A percentile compares a stretch with the other conserved stretches of the same genome.
Conservation (phyloP, 768 basidiomycete genomes). For the Russula olivacea region DNA sequence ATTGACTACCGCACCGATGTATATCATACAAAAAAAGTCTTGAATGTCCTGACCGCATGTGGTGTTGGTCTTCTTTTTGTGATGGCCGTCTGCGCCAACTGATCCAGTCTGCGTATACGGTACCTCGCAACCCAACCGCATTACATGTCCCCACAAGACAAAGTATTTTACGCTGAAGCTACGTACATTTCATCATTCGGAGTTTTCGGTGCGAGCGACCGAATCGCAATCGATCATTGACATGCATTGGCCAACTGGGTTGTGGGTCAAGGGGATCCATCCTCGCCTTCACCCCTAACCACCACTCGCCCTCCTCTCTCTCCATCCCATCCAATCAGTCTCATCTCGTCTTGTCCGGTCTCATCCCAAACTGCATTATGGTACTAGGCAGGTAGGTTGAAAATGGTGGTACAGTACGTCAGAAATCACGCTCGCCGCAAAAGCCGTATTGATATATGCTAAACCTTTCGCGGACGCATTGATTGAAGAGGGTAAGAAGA, state of each 20-base stretch:
- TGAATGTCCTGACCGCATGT: background rate
- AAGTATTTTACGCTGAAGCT: no score
- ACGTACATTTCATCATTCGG: background rate
- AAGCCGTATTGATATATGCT: no score
- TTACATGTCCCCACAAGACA: no score
- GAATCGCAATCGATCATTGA: background rate
- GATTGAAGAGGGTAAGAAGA: no score
- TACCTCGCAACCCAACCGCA: no score
- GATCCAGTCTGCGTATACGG: no score
- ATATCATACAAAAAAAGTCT: background rate
- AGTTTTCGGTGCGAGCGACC: background rate
- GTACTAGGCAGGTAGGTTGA: background rate
- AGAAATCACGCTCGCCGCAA: background rate
- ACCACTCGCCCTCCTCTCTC: background rate
- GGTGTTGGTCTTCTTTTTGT: background rate
- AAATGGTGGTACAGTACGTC: background rate
- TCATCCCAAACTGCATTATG: background rate
- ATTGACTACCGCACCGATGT: background rate
- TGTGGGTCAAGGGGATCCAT: background rate
- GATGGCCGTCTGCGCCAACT: background rate
- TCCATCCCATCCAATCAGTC: background rate
- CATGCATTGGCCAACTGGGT: background rate
- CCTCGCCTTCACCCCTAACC: slow-evolving; percentile 3
- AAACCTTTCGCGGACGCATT: no score
- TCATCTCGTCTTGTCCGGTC: no score